phyloP scores from a whole-genome alignment of 106 monocot species.

The Iris macrosiphon region DNA sequence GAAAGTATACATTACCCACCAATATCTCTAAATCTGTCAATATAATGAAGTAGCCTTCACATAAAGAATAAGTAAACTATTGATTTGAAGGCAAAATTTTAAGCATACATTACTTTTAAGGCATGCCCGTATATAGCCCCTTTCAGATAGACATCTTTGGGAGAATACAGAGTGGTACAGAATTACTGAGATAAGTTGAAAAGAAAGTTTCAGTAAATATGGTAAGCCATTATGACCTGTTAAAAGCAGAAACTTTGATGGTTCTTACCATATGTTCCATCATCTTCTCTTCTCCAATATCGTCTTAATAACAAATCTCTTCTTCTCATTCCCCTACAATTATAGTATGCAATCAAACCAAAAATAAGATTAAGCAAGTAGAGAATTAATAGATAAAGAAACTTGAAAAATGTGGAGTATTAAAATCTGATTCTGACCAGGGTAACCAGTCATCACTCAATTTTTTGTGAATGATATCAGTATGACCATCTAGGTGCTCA shows the following conservation, averaged over 20 bases:
- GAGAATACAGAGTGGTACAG: constrained; percentile 87
- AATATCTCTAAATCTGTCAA: neutral
- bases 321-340: constrained; percentile 73
- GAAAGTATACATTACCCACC: neutral
- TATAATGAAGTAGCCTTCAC: too few relatives aligned
- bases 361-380: neutral
- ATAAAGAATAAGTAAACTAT: neutral
- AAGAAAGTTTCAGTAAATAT: neutral
- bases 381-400: neutral
- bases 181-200: constrained; percentile 46
- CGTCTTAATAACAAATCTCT: constrained; percentile 78
- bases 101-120: constrained; percentile 99
- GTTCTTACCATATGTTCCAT: constrained; percentile 81
- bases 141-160: constrained; percentile 51
- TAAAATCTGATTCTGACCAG: too few relatives aligned
- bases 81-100: neutral
- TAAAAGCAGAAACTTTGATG: neutral
- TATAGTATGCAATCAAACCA: neutral
- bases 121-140: constrained; percentile 73
- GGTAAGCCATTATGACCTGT: neutral
- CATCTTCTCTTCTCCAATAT: constrained; percentile 95
- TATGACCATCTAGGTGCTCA: constrained; percentile 88
- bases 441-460: constrained; percentile 72
- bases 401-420: too few relatives aligned
- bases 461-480: constrained; percentile 85